Evolutionary conservation across 2,329 filamentous ascomycete species (phyloP), one percentile per base, ranked within the genome.

Genomic region (Epichloe gansuensis): DNA sequence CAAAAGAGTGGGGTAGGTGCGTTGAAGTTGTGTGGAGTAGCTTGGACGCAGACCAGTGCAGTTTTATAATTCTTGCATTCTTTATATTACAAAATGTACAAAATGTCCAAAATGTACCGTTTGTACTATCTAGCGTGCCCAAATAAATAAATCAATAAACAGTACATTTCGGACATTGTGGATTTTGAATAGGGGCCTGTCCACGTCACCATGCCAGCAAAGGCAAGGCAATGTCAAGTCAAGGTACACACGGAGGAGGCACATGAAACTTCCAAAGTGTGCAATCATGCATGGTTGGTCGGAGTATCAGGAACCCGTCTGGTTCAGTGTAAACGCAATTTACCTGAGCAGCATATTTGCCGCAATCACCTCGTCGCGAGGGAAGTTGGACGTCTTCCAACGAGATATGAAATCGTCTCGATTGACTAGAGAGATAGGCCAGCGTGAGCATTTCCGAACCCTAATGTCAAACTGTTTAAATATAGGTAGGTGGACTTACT

Each of bases 361-460:
- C 11, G 59, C 60, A 52, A 76, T 64, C 31, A 79, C 71, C 21
- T 73, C 60, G 17, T 75, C 65, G n/a, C 70, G 67, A 0, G 69
- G 60, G 56, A 78, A 82, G 63, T 87, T 90, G 3, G 85, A 84
- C 60, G 85, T 82, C 56, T 84, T 78, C 73, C 83, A 89, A 54
- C 84, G 78, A 15, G 87, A 91, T 56, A 88, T 73, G 58, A 84
- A 94, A 65, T 94, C 89, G 60, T 94, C 89, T 37, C 82, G 80
- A 59, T 85, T 87, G 59, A 89, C 86, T 90, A 57, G 39, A 42
- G 45, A 21, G 50, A 28, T 25, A 13, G 21, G 9, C 21, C 28
- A 8, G 23, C 17, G 45, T 46, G 15, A 41, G 25, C 42, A 54
- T 37, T 28, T 7, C 7, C 12, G 8, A 49, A 56, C 21, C 7